phyloP scores from a whole-genome alignment of 108 stramenopile genomes.

The Bacterosira constricta region DNA sequence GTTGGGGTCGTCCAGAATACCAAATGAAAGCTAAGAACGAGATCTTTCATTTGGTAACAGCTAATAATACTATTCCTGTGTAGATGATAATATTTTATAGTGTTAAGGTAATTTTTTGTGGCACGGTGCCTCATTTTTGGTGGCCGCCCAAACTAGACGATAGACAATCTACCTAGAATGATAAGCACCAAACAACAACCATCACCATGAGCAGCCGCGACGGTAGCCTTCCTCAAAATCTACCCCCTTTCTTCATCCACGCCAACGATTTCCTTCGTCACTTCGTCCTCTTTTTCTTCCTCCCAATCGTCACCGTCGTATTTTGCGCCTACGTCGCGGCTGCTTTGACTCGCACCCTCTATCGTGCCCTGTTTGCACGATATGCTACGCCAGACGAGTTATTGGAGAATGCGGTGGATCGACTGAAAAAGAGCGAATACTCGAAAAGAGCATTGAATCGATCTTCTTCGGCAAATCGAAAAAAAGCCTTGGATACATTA shows the following conservation, averaged over 20 bases:
- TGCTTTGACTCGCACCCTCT: background rate
- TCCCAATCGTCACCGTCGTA: slow-evolving; percentile 15
- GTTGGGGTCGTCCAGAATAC: too few species aligned
- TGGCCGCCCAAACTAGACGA: too few species aligned
- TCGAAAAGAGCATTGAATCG: background rate
- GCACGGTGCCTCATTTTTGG: too few species aligned
- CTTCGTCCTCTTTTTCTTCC: slow-evolving; percentile 23
- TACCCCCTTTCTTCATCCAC: background rate
- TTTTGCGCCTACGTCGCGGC: background rate
- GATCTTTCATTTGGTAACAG: too few species aligned
- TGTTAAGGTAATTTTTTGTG: too few species aligned
- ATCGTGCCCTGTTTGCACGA: slow-evolving; percentile 5
- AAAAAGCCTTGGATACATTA: slow-evolving; percentile 17
- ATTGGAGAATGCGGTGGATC: slow-evolving; percentile 13
- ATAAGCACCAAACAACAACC: background rate
- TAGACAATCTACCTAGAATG: background rate
- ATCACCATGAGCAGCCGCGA: background rate
- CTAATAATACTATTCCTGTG: too few species aligned
- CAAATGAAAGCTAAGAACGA: too few species aligned
- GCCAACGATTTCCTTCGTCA: slow-evolving; percentile 17
- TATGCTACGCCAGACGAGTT: slow-evolving; percentile 29
- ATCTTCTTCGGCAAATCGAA: background rate
- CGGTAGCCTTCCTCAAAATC: background rate
- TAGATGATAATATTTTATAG: too few species aligned
- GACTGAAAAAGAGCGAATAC: slow-evolving; percentile 1